Conservation (phyloP, 345 rosid genomes). For the Cardamine resedifolia region DNA sequence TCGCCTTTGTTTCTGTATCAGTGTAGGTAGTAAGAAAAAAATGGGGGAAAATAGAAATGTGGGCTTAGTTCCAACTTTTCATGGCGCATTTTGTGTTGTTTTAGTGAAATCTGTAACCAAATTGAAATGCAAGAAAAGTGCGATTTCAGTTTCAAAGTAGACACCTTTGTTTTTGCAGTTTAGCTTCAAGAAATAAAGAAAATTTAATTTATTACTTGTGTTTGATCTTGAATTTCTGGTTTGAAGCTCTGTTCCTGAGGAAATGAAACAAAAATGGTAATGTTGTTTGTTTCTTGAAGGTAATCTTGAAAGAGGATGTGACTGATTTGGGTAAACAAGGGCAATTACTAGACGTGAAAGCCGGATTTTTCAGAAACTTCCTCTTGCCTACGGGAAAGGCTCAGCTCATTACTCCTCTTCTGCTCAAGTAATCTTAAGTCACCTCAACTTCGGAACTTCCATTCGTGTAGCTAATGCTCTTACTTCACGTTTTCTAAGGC, state of each 20-base stretch:
- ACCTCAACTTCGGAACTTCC: background rate
- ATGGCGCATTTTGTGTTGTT: background rate
- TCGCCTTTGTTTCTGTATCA: background rate
- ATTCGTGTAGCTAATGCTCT: background rate
- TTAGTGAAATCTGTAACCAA: background rate
- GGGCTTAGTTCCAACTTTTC: background rate
- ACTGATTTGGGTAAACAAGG: constrained; percentile 71
- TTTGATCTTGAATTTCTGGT: background rate
- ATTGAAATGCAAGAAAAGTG: background rate
- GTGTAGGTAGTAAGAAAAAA: background rate
- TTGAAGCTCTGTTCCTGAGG: background rate
- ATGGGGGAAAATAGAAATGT: background rate
- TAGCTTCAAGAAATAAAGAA: background rate
- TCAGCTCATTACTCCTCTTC: constrained; percentile 70
- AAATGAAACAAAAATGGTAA: background rate
- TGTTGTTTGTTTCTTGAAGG: constrained; percentile 43
- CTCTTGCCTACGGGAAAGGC: constrained; percentile 83
- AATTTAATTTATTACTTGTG: constrained; percentile 5
- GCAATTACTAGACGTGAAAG: constrained; percentile 73
- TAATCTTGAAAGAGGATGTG: constrained; percentile 88
- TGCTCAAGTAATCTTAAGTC: constrained; percentile 62
- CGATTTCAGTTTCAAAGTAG: background rate
- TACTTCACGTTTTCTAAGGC: background rate
- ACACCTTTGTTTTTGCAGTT: background rate
- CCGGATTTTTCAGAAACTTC: constrained; percentile 88